phyloP scores from a whole-genome alignment of 176 grass and related monocot genomes.

The Aechmea fasciata region DNA sequence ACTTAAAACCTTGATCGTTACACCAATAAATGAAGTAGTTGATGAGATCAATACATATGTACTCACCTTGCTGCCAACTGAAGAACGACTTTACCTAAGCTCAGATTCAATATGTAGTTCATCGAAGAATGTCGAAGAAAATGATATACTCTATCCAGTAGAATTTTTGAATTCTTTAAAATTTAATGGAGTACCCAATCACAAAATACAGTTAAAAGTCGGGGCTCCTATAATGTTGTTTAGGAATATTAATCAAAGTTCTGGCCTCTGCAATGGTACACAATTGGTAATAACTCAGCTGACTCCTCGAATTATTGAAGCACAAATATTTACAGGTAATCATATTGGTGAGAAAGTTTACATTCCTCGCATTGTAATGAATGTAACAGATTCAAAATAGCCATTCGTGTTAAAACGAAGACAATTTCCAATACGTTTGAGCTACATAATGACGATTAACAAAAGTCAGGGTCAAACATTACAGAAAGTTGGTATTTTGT shows the following conservation, averaged over 20 bases:
- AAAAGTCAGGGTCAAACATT: too few species aligned
- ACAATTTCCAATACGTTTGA: too few species aligned
- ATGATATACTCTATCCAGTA: constrained; percentile 5
- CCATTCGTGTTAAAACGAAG: constrained; percentile 4
- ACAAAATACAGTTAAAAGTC: neutral
- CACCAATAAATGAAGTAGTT: neutral
- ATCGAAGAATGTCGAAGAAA: neutral
- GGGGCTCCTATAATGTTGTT: constrained; percentile 19
- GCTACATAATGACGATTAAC: too few species aligned
- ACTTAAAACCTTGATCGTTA: too few species aligned
- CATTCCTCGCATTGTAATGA: neutral
- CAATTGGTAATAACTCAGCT: constrained; percentile 7
- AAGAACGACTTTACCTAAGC: constrained; percentile 9
- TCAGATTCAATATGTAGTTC: constrained; percentile 5
- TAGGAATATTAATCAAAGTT: neutral
- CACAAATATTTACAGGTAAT: constrained; percentile 13
- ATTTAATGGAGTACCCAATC: constrained; percentile 1
- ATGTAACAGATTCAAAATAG: neutral
- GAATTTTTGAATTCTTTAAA: neutral
- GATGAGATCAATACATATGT: neutral
- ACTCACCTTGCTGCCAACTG: neutral
- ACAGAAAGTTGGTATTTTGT: too few species aligned
- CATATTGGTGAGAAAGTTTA: neutral
- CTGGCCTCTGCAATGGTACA: constrained; percentile 21
- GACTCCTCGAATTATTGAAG: neutral